Evolutionary conservation across 768 basidiomycete genomes (phyloP), one percentile per base, ranked within the genome.

Genomic region (Podaxis sp.): DNA sequence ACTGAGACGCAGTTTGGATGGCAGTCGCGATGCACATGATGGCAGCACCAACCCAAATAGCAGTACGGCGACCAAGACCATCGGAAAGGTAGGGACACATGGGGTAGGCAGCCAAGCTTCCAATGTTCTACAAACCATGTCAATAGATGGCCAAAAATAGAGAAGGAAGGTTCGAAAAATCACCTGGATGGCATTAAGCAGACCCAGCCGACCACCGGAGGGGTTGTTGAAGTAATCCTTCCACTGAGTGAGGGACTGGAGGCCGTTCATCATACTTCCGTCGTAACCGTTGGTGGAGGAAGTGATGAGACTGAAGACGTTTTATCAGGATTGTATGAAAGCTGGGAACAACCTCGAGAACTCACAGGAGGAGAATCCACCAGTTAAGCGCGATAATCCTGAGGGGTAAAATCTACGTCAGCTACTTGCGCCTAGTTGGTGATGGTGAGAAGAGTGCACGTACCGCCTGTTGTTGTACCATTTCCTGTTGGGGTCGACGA

Each of bases 401-500:
- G 59, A 43, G 55, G 54, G 37, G 24, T 37, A 41, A 24, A 19
- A 12, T 33, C 19, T 12, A 24, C 11, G 53, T 61, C 22, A 43
- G 36, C 55, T 33, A 57, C 43, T 57, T 33, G 25, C 22, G 17
- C 7, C 38, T 27, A 55, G n/a, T 17, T 17, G 12, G 59, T 2
- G 19, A 22, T 27, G 9, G 56, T 1, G 22, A 19, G 47, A 46
- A 36, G 43, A 49, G 37, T 40, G 61, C 13, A 63, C 78, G n/a
- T 67, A 86, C 87, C 89, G 79, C 73, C 72, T 82, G 79, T 91
- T 91, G 76, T 87, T 90, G 75, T 88, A 89, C 90, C 90, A 91
- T 70, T 79, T 89, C 71, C 85, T 78, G 62, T 71, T 82, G 12
- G 87, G 87, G 74, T 91, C 84, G 61, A 89, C 65, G 61, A 89